Conservation (phyloP, 148 eudicot species). For the Persicaria tinctoria region DNA sequence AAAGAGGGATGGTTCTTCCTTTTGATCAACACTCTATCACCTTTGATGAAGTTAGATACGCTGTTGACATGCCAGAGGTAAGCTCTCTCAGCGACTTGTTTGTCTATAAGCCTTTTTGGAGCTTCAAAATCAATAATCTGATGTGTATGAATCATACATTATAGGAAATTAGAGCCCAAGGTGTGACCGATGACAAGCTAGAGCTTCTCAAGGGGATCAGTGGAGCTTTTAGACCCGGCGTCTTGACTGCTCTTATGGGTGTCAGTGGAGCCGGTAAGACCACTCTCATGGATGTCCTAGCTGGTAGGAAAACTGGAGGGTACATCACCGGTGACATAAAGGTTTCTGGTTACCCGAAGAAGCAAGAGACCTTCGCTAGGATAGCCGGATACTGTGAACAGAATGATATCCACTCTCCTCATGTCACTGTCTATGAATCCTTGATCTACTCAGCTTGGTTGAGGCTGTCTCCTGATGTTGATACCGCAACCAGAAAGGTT, state of each 20-base stretch:
- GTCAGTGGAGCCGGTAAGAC: constrained; percentile 95
- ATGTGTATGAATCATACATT: not conserved
- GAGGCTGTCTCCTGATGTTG: constrained; percentile 58
- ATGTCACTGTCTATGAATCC: constrained; percentile 72
- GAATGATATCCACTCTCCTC: constrained; percentile 76
- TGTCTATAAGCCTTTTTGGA: too few species aligned
- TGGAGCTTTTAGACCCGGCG: constrained; percentile 79
- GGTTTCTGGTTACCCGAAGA: constrained; percentile 76
- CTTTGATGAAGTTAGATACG: constrained; percentile 57
- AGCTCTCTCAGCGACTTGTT: not conserved
- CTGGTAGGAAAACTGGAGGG: constrained; percentile 87
- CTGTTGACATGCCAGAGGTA: constrained; percentile 89
- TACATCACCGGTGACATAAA: constrained; percentile 59
- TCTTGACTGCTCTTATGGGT: constrained; percentile 79
- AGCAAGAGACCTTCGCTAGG: constrained; percentile 76
- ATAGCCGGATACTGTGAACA: constrained; percentile 81
- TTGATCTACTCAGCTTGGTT: constrained; percentile 71
- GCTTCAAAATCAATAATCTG: not conserved
- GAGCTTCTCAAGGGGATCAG: constrained; percentile 60
- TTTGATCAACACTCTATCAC: constrained; percentile 70
- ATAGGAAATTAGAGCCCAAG: constrained; percentile 69
- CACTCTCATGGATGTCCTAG: constrained; percentile 80
- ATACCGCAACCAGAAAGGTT: constrained; percentile 48
- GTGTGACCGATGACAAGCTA: constrained; percentile 49
- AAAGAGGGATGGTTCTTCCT: constrained; percentile 73